phyloP scores from a whole-genome alignment of 2,329 filamentous ascomycete genomes.

The Mycosphaerella arachidis region DNA sequence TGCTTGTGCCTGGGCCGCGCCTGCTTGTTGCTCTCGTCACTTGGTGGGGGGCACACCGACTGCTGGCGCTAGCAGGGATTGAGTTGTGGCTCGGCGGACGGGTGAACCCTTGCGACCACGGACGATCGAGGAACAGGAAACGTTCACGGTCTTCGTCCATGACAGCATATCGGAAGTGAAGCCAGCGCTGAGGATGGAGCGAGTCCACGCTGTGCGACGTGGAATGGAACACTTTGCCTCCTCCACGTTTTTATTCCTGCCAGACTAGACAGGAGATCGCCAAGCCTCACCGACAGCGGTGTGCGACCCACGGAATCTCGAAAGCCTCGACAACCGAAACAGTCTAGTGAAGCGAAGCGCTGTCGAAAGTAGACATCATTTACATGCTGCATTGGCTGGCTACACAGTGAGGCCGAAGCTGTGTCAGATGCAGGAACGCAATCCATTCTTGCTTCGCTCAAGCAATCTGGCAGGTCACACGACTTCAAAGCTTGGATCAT shows the following conservation, averaged over 20 bases:
- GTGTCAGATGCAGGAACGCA: not conserved
- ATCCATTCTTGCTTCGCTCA: not conserved
- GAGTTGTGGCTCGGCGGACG: not conserved
- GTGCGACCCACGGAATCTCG: not conserved
- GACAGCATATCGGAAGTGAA: conserved; percentile 2
- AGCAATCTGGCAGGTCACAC: not conserved
- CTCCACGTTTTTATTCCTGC: not conserved
- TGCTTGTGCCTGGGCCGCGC: not conserved
- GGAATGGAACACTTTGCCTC: not conserved
- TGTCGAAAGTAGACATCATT: not conserved
- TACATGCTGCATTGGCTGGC: not conserved
- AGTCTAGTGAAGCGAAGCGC: conserved; percentile 1
- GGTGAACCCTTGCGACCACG: not conserved
- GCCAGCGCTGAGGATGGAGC: not conserved
- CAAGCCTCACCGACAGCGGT: not conserved
- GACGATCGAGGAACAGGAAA: conserved; percentile 7
- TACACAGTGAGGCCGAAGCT: not conserved
- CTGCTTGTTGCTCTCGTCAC: not conserved
- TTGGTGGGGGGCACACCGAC: not conserved
- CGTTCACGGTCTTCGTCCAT: not conserved
- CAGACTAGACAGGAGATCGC: not conserved
- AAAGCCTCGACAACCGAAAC: not conserved
- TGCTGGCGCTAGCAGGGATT: not conserved
- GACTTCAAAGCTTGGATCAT: not conserved
- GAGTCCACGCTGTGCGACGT: not conserved